Percentiles rank a stretch among this genome's conserved stretches.
phyloP scores from a whole-genome alignment of 169 alveolate species.

The Cryptosporidium muris region DNA sequence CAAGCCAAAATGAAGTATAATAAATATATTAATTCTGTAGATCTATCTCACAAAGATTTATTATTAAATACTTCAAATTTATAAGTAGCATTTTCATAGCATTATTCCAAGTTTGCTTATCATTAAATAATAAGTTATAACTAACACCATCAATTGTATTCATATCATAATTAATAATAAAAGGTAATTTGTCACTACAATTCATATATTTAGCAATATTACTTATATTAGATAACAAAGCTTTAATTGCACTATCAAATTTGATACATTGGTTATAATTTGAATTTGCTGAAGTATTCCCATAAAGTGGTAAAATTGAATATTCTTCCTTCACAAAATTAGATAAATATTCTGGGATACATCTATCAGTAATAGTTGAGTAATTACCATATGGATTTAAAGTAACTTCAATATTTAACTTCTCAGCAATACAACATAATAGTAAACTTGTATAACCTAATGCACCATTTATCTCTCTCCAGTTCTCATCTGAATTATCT shows the following conservation, averaged over 20 bases:
- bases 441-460: conserved; percentile 20
- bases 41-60: conserved; percentile 8
- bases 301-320: conserved; percentile 32
- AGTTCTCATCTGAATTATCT: conserved; percentile 21
- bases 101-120: conserved; percentile 28
- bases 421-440: conserved; percentile 8
- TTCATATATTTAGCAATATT: background rate
- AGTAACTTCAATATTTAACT: conserved; percentile 1
- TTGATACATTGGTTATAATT: conserved; percentile 33
- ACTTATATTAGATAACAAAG: background rate
- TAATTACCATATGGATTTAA: conserved; percentile 38
- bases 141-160: conserved; percentile 5
- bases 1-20: background rate
- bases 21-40: background rate
- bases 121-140: conserved; percentile 26
- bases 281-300: conserved; percentile 29
- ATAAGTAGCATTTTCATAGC: conserved; percentile 52
- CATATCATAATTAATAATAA: background rate
- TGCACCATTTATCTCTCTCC: conserved; percentile 54
- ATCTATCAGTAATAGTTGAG: conserved; percentile 14
- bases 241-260: conserved; percentile 23
- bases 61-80: conserved; percentile 31
- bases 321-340: background rate
- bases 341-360: background rate
- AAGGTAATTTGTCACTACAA: conserved; percentile 22